Evolutionary conservation across 257 asterid genomes (phyloP).

Genomic region (Nicotiana obtusifolia): DNA sequence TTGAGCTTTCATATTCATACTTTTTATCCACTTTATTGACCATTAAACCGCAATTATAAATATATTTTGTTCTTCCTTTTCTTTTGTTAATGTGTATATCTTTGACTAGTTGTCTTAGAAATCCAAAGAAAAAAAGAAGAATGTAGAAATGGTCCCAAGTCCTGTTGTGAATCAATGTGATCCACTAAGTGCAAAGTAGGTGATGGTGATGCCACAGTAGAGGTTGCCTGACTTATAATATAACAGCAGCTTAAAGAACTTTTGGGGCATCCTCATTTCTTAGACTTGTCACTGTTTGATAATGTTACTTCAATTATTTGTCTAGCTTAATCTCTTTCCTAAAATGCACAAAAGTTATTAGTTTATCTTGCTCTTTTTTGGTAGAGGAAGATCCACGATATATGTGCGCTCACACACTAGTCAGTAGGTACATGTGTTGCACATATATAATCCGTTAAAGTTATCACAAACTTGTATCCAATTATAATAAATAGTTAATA

Average conservation of each 20-base stretch:
- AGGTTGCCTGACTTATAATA: not conserved
- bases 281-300: not conserved
- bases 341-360: not conserved
- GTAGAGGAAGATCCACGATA: too few species aligned
- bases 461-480: too few species aligned
- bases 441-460: too few species aligned
- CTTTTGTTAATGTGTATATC: not conserved
- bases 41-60: too few species aligned
- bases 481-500: not conserved
- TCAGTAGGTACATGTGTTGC: too few species aligned
- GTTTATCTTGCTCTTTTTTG: not conserved
- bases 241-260: not conserved
- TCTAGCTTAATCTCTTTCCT: not conserved
- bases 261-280: not conserved
- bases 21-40: too few species aligned
- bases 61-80: too few species aligned
- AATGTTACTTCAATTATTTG: not conserved
- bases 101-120: not conserved
- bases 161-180: not conserved
- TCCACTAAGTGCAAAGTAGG: not conserved
- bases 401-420: too few species aligned
- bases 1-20: too few species aligned
- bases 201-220: not conserved
- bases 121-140: not conserved
- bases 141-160: not conserved